Base-by-base conservation (phyloP, 805 yeast species). In the Yarrowia sp. region DNA sequence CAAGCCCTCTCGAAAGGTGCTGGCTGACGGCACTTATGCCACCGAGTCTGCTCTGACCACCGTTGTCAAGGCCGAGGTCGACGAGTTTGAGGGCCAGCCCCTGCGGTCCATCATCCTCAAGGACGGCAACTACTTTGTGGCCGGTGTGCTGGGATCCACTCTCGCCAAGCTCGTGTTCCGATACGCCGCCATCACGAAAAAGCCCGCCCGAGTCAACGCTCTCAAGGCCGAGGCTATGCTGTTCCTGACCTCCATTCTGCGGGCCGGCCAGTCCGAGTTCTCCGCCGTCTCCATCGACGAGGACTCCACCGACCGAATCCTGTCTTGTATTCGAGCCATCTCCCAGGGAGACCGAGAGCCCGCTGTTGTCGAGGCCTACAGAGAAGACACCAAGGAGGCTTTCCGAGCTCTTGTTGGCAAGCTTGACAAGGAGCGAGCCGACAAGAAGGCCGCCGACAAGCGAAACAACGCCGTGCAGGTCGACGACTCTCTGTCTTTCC, bases 11-110 rank as follows among this genome's bases (percentile, higher is more conserved):
- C 91, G 91, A 53, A 88, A 89, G 69, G 88, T 95, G 69, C 83
- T 95, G 71, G 97, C 99, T n/a, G 99, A 95, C 80, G 99, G 99
- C 73, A 95, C 99, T 0, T 95, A 95, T 79, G 99, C 99, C 36
- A 91, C 97, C 49, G 99, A 95, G 79, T 86, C 87, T 70, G 95
- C 97, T 0, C 79, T 88, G 68, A 89, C 89, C 15, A 74, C 74
- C 20, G 55, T 69, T 66, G 52, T 71, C 7, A 69, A 71, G 33
- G 70, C 73, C 9, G 70, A 67, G 19, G 67, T 68, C 6, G 79
- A 80, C 20, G 76, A 76, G n/a, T 77, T 76, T 7, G 74, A 76
- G 52, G 70, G 76, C 69, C 91, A 93, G 36, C 91, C 96, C 55
- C 81, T 96, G 72, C 89, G 99, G 74, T 86, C 87, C 69, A 85